A percentile compares a stretch with the other conserved stretches of the same genome.
These are phyloP conservation scores for Tolypocladium ovalisporum DNA, from an alignment of 2,329 filamentous ascomycete species.

Conservation along the genomic window DNA sequence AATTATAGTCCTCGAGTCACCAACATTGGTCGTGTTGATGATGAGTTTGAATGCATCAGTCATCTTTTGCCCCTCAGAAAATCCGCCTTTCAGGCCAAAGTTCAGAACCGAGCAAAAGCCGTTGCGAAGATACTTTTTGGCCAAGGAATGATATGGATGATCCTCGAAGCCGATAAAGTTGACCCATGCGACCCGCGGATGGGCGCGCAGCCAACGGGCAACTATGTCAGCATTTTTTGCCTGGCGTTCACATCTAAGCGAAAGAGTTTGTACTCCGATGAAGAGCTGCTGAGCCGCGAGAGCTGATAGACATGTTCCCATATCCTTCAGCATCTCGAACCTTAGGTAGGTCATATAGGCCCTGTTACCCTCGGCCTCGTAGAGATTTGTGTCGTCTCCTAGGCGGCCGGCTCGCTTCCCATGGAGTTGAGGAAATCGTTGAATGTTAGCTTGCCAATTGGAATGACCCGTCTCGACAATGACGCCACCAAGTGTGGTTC, in stretches of 20 bases:
- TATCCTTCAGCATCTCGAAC: not conserved
- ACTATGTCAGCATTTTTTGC: not conserved
- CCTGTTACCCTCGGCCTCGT: not conserved
- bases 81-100: not conserved
- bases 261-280: not conserved
- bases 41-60: not conserved
- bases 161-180: not conserved
- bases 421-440: not conserved
- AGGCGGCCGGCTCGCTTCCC: not conserved
- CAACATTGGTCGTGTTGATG: not conserved
- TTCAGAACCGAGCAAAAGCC: not conserved
- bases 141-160: not conserved
- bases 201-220: not conserved
- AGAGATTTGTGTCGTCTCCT: not conserved
- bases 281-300: not conserved
- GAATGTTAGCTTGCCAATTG: not conserved
- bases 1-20: not conserved
- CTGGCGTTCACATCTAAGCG: not conserved
- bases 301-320: not conserved
- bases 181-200: not conserved
- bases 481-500: not conserved
- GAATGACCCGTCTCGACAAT: not conserved
- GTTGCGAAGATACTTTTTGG: not conserved
- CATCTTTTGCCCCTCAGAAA: not conserved
- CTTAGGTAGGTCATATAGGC: not conserved